Evolutionary conservation across 768 basidiomycete genomes (phyloP), one percentile per base, ranked within the genome.

Genomic region (Naematelia aurantialba): DNA sequence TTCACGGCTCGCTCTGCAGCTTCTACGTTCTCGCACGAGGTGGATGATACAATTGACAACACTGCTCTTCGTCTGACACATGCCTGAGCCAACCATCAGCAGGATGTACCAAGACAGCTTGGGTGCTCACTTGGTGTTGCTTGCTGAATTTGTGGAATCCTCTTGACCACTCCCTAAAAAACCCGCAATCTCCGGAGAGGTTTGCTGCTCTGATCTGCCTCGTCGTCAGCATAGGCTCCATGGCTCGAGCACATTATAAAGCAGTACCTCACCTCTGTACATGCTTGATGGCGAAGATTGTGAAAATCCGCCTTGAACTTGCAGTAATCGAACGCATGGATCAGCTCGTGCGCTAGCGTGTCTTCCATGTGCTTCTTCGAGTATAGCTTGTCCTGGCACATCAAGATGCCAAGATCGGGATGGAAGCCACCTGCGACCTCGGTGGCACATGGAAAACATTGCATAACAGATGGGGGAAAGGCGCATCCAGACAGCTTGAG

Each of bases 291-390:
- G 58, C 91, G 80, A 56, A 98, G 73, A 77, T 98, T 88, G 48
- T 76, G 78, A 92, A 90, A 96, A 75, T 96, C 85, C 1, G 96
- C 88, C 61, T 91, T 89, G 80, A 98, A 98, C 76, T 85, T 85
- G 78, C 89, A 89, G 62, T 94, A 89, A 76, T 99, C 96, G 74
- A 89, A 98, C 83, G 91, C 86, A 73, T 98, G 96, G 24, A 98
- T 79, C 47, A 98, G 83, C 74, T 99, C 96, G 71, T 99, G 96
- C 21, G 88, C 83, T 30, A 99, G 80, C 27, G 93, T 94, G 69
- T 90, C 85, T 77, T 98, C 92, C 88, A 93, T 87, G 67, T 96
- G 91, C 31, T 82, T 83, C 73, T 89, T 87, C 75, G 81, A 84
- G 74, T 85, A 82, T 68, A 92, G 88, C 49, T 86, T 83, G 46